These are phyloP conservation scores for Pseudogymnoascus destructans DNA, from an alignment of 2,329 filamentous ascomycete genomes.

Conservation along the genomic window DNA sequence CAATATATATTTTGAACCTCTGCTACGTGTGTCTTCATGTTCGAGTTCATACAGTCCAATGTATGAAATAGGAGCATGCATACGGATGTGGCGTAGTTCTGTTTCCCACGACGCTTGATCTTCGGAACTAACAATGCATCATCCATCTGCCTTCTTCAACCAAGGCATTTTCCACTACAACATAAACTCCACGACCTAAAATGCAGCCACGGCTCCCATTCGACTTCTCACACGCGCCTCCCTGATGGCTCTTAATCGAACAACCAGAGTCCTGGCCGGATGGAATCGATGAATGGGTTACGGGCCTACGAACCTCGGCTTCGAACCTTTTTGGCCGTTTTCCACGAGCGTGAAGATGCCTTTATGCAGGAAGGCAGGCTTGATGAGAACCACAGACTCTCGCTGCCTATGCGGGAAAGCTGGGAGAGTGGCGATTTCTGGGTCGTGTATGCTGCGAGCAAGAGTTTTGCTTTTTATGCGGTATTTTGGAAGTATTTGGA, in stretches of 20 bases:
- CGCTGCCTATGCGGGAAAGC: conserved; percentile 16
- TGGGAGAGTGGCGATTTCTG: conserved; percentile 18
- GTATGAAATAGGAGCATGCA: background rate
- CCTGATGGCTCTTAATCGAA: conserved; percentile 16
- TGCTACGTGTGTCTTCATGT: background rate
- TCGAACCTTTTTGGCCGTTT: conserved; percentile 1
- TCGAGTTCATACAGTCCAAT: background rate
- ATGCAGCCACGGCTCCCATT: background rate
- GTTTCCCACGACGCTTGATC: background rate
- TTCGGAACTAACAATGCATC: background rate
- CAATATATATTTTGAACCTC: background rate
- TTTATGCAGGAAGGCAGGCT: conserved; percentile 7
- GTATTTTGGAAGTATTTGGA: conserved; percentile 14
- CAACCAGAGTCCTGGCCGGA: conserved; percentile 15
- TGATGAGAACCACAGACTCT: conserved; percentile 9
- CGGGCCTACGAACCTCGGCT: conserved; percentile 9
- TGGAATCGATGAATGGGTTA: conserved; percentile 10
- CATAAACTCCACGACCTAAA: background rate
- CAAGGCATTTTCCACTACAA: background rate
- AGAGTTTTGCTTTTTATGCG: conserved; percentile 16
- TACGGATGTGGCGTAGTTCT: background rate
- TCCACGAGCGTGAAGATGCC: background rate
- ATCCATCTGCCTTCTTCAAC: background rate
- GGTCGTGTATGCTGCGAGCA: conserved; percentile 16
- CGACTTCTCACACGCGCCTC: conserved; percentile 13